A percentile compares a stretch with the other conserved stretches of the same genome.
Evolutionary conservation across 2,329 filamentous ascomycete species (phyloP).

Genomic region (Aureobasidium subglaciale): DNA sequence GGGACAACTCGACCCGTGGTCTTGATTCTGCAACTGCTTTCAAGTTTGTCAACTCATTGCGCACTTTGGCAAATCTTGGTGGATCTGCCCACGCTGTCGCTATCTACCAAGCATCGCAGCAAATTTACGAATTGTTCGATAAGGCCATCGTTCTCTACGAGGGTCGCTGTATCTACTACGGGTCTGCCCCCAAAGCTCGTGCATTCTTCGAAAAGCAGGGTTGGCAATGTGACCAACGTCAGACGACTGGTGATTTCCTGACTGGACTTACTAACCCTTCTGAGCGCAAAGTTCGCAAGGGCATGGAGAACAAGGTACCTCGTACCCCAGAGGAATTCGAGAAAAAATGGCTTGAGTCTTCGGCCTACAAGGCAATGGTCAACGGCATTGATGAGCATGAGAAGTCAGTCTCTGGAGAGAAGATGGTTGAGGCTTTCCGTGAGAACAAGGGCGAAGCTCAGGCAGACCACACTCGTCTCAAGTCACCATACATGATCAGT

Average conservation of each 20-base stretch:
- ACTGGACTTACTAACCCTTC: slow-evolving; percentile 60
- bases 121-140: slow-evolving; percentile 61
- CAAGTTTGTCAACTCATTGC: slow-evolving; percentile 50
- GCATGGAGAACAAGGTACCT: slow-evolving; percentile 56
- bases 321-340: slow-evolving; percentile 63
- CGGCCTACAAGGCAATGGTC: slow-evolving; percentile 38
- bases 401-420: slow-evolving; percentile 34
- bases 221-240: slow-evolving; percentile 58
- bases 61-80: slow-evolving; percentile 43
- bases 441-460: slow-evolving; percentile 40
- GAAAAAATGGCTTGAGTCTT: slow-evolving; percentile 47
- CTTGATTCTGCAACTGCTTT: slow-evolving; percentile 52
- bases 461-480: slow-evolving; percentile 42
- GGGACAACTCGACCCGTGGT: slow-evolving; percentile 45
- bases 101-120: slow-evolving; percentile 47
- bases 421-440: slow-evolving; percentile 43
- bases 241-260: slow-evolving; percentile 63
- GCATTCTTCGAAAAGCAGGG: slow-evolving; percentile 62
- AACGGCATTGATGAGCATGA: slow-evolving; percentile 48
- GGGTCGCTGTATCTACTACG: slow-evolving; percentile 71
- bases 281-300: slow-evolving; percentile 50
- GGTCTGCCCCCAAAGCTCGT: slow-evolving; percentile 52
- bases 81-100: slow-evolving; percentile 49
- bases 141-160: slow-evolving; percentile 70
- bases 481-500: slow-evolving; percentile 52